These are phyloP conservation scores for Jamesozyma rosinii DNA, from an alignment of 805 yeast species.

Conservation along the genomic window DNA sequence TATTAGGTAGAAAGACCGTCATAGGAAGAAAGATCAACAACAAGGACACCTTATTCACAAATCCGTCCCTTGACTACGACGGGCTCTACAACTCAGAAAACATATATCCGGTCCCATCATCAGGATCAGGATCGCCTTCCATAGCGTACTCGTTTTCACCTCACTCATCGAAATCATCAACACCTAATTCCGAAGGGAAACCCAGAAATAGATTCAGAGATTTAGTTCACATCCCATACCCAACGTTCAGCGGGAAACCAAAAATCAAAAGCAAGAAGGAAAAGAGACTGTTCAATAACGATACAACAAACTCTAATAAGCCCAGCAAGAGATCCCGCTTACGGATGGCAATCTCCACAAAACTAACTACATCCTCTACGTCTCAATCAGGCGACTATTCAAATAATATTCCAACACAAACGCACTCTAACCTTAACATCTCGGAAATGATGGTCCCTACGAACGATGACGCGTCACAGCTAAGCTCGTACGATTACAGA, in stretches of 20 bases:
- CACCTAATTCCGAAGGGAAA: background rate
- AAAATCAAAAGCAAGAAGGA: conserved; percentile 7
- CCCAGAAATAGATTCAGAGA: background rate
- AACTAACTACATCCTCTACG: background rate
- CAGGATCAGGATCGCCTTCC: background rate
- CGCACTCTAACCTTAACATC: background rate
- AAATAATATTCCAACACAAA: background rate
- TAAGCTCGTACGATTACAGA: no score
- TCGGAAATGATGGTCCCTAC: background rate
- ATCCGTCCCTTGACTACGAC: conserved; percentile 17
- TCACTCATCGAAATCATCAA: background rate
- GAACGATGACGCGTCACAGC: background rate
- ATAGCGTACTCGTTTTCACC: background rate
- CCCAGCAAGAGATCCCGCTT: background rate
- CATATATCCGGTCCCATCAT: background rate
- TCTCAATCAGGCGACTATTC: background rate
- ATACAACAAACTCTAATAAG: background rate
- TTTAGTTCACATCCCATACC: conserved; percentile 1
- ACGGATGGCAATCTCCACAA: background rate
- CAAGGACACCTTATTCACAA: conserved; percentile 21
- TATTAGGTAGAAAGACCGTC: conserved; percentile 21
- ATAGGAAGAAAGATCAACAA: conserved; percentile 28
- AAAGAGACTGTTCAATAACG: conserved; percentile 1
- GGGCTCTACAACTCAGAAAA: background rate
- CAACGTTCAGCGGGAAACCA: conserved; percentile 10